A percentile compares a stretch with the other conserved stretches of the same genome.
phyloP scores from a whole-genome alignment of 1,284 basidiomycete genomes.

The Apiotrichum gracile region DNA sequence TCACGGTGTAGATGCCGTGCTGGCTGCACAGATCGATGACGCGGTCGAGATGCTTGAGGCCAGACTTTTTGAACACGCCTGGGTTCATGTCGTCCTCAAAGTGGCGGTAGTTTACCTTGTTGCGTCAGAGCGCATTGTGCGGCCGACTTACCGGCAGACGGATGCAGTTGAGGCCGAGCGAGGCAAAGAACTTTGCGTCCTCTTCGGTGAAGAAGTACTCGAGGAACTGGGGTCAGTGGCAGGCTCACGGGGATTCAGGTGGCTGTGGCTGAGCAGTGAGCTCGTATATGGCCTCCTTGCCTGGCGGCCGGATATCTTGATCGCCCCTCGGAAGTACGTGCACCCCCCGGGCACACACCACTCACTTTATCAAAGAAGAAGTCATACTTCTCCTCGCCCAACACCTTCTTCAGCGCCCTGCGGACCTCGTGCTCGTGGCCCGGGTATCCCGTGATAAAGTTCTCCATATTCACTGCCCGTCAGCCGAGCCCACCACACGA shows the following conservation, averaged over 20 bases:
- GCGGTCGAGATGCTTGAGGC: conserved; percentile 34
- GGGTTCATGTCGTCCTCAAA: conserved; percentile 35
- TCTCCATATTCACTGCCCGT: conserved; percentile 42
- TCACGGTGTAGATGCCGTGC: conserved; percentile 44
- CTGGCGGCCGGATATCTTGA: no score
- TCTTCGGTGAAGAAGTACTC: conserved; percentile 61
- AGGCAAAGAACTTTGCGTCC: conserved; percentile 61
- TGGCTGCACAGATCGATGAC: conserved; percentile 37
- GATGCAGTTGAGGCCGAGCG: conserved; percentile 62
- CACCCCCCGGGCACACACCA: no score
- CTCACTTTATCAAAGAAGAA: conserved; percentile 69
- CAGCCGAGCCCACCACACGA: not conserved
- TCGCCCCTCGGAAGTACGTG: no score
- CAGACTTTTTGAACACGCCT: conserved; percentile 31
- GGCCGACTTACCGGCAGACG: conserved; percentile 36
- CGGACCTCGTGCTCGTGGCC: conserved; percentile 55
- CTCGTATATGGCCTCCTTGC: no score
- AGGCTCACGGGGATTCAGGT: not conserved
- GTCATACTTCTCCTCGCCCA: conserved; percentile 62
- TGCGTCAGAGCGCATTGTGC: not conserved
- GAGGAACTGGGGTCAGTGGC: conserved; percentile 52
- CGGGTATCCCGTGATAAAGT: conserved; percentile 43
- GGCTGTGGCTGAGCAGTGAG: no score
- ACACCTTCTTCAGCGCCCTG: conserved; percentile 57
- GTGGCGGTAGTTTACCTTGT: conserved; percentile 30